Base-by-base conservation (phyloP, 1,284 basidiomycete species). In the Xanthoconium separans region DNA sequence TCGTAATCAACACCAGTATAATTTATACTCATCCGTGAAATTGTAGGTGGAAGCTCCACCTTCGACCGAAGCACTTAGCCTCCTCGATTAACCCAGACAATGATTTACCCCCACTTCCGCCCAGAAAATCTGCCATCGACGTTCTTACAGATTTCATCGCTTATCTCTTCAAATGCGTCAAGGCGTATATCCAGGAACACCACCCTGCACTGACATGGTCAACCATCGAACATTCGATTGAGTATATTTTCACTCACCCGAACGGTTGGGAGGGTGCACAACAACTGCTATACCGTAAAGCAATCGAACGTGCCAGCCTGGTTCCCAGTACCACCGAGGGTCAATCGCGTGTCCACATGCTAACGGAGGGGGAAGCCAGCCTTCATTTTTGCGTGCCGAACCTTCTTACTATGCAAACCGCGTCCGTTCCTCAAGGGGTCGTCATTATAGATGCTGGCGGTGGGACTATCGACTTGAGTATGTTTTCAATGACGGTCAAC, bases 11-110 rank as follows among this genome's bases (percentile, higher is more conserved):
- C 24, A 10, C 15, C 33, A 15, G 33, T 15, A 42, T 8, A 16
- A 24, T 15, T 42, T 11, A 42, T 13, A 27, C 41, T 42, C 24
- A 15, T 15, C 13, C 5, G 5, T 11, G 41, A 34, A 15, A 27
- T 18, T n/a, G 27, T 20, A 50, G 48, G 31, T 50, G 48, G 48
- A 50, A 50, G 20, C 41, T 50, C 29, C 48, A 50, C n/a, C 48
- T 50, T 4, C 20, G 48, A n/a, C 48, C 48, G 4, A n/a, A 27
- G 11, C 22, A 50, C 36, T 12, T 43, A 3, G 10, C 31, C 16
- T 29, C 48, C 4, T 18, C 10, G 15, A 30, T 40, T 7, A 47
- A 31, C 7, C 5, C 6, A 24, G 13, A 34, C 12, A 6, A 47
- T 6, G 47, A 40, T 16, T 11, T 48, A 31, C 47, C 47, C 4